Conservation (phyloP, 345 rosid species). For the Gossypium sturtianum region DNA sequence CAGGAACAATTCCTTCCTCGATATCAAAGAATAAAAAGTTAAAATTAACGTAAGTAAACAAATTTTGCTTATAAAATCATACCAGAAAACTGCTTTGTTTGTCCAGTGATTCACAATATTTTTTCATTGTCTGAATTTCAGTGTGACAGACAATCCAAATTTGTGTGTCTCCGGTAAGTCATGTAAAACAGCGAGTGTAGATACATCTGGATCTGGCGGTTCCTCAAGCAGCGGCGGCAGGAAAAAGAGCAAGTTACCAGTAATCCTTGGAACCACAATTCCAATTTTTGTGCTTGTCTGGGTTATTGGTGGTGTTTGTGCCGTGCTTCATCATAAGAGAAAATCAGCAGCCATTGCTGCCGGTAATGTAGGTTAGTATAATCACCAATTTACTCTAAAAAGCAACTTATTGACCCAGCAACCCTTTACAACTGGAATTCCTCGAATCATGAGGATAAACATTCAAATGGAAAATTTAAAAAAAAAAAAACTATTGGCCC, state of each 20-base stretch:
- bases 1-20: conserved; percentile 31
- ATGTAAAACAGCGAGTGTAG: conserved; percentile 14
- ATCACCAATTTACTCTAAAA: too few species aligned
- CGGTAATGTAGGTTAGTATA: conserved; percentile 15
- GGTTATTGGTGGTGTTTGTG: conserved; percentile 22
- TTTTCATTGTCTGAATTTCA: background rate
- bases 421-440: background rate
- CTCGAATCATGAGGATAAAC: background rate
- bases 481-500: background rate
- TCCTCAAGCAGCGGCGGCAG: background rate
- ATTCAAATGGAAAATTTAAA: background rate
- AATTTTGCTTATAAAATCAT: background rate
- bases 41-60: conserved; percentile 28
- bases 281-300: conserved; percentile 29
- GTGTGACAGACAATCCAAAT: conserved; percentile 33
- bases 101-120: background rate
- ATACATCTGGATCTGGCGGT: background rate
- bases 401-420: background rate
- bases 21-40: conserved; percentile 25
- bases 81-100: background rate
- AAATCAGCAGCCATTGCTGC: conserved; percentile 25
- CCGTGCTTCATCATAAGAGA: conserved; percentile 25
- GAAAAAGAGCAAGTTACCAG: conserved; percentile 30
- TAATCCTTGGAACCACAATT: conserved; percentile 34
- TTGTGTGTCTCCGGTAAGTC: conserved; percentile 34